Evolutionary conservation across 2,329 filamentous ascomycete species (phyloP).

Genomic region (Alternaria burnsii): DNA sequence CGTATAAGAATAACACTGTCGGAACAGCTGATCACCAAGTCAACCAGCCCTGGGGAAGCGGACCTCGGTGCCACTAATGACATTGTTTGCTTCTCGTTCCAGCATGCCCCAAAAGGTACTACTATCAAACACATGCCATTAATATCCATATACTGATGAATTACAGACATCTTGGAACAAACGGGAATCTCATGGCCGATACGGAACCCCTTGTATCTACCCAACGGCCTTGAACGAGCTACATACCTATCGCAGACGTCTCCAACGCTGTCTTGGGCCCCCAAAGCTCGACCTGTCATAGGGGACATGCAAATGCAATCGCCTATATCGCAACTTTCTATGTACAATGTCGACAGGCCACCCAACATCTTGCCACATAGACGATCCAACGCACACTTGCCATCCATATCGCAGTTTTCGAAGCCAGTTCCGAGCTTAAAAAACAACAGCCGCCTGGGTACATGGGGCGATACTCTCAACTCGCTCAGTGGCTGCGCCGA

Average conservation of each 20-base stretch:
- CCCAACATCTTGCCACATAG: conserved; percentile 26
- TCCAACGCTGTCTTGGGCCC: conserved; percentile 6
- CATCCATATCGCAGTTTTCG: conserved; percentile 25
- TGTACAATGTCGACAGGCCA: conserved; percentile 16
- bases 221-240: conserved; percentile 15
- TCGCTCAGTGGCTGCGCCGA: conserved; percentile 23
- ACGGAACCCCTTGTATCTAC: conserved; percentile 42
- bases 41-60: conserved; percentile 25
- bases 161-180: conserved; percentile 73
- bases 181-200: conserved; percentile 82
- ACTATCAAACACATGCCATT: conserved; percentile 4
- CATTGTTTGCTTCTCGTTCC: conserved; percentile 80
- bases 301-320: conserved; percentile 19
- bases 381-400: conserved; percentile 27
- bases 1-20: conserved; percentile 80
- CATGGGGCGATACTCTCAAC: conserved; percentile 28
- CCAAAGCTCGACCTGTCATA: conserved; percentile 1
- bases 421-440: conserved; percentile 17
- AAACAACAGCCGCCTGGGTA: conserved; percentile 2
- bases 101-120: conserved; percentile 80
- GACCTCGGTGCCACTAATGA: conserved; percentile 74
- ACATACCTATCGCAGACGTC: conserved; percentile 3
- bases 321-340: conserved; percentile 17
- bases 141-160: conserved; percentile 21
- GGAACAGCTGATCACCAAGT: conserved; percentile 67